Base-by-base conservation (phyloP, 257 asterid genomes). In the Thymus mandschuricus region DNA sequence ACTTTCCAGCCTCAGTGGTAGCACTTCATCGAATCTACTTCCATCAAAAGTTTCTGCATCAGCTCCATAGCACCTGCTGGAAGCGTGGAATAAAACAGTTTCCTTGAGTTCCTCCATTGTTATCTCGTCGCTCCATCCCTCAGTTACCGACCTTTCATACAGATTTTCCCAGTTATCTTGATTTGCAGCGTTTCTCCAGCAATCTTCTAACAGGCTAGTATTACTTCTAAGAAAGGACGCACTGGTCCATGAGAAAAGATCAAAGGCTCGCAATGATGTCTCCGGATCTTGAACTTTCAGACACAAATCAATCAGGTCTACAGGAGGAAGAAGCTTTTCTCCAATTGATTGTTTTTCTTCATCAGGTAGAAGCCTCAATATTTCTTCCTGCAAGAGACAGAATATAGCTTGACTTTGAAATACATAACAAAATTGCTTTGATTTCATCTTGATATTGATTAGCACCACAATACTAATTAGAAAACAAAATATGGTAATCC, bases 181-280 rank as follows among this genome's bases (percentile, higher is more conserved):
- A 76, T 83, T 84, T 48, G 93, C 89, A 15, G 97, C 97, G 66
- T 91, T 91, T 68, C 91, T 91, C 99, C 97, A 94, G 88, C 99
- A 94, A 28, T 91, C 92, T 84, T 91, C 97, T 82, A 94, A 71
- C 64, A 91, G 87, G 86, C 80, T 82, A 41, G 82, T 61, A 79
- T 94, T 91, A 60, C 78, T 81, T 81, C 82, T 86, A 54, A 89
- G 66, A 50, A 94, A 94, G 54, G 97, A 89, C 60, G 85, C 75
- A 76, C 96, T 94, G 62, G 97, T 88, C 92, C 95, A 94, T 52
- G 95, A 86, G 78, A 94, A 94, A 54, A 91, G 76, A 71, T 91
- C 95, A 65, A 94, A 94, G 68, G 86, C 95, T 68, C 87, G 87
- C 76, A 91, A 71, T 2, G 92, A 84, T 29, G 86, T 90, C 66